phyloP scores from a whole-genome alignment of 306 rosid genomes.

The Ceratonia siliqua region DNA sequence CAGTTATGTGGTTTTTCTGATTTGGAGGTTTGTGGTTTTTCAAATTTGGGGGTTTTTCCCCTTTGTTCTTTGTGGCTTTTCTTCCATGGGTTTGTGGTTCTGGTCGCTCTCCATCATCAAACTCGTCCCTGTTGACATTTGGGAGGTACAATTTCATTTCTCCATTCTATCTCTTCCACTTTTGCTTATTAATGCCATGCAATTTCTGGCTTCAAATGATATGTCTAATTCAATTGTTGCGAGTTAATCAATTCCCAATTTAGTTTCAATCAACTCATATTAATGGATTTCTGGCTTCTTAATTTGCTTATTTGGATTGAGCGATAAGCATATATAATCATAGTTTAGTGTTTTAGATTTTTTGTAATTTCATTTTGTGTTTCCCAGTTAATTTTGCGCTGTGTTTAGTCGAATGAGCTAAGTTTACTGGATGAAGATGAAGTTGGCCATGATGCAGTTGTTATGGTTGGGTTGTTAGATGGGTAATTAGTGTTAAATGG shows the following conservation, averaged over 20 bases:
- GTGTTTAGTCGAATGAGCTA: not conserved
- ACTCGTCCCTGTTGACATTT: conserved; percentile 97
- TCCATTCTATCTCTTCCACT: not conserved
- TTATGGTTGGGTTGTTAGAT: not conserved
- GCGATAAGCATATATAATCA: not conserved
- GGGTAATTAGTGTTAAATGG: not conserved
- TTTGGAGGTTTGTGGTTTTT: no score
- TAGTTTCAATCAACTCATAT: not conserved
- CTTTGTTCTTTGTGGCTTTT: no score
- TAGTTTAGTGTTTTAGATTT: not conserved
- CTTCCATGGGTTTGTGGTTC: no score
- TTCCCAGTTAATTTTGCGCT: not conserved
- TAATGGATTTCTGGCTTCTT: not conserved
- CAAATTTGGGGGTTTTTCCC: no score
- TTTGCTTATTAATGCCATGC: not conserved
- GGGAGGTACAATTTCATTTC: conserved; percentile 60
- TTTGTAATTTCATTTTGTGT: not conserved
- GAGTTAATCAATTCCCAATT: not conserved
- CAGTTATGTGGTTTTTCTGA: no score
- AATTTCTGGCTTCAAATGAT: not conserved
- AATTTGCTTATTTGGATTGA: not conserved
- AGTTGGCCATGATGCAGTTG: not conserved
- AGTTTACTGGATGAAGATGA: not conserved
- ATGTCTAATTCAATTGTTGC: not conserved
- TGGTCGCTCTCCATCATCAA: conserved; percentile 90